Evolutionary conservation across 1,284 basidiomycete genomes (phyloP).

Genomic region (Mrakiaceae sp.): DNA sequence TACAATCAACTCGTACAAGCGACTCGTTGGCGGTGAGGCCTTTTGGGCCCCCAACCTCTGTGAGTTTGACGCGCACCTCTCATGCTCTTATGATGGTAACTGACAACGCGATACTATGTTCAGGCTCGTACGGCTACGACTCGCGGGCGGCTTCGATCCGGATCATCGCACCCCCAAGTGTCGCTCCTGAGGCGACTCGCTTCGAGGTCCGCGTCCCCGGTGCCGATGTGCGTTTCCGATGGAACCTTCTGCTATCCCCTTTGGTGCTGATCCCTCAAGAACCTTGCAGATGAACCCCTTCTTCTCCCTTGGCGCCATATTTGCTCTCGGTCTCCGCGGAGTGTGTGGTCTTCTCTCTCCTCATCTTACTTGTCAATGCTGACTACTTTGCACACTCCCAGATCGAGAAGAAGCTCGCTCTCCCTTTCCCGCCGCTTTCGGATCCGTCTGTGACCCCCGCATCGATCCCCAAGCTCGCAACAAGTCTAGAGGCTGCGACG

Average conservation of each 20-base stretch:
- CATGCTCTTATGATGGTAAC: neutral
- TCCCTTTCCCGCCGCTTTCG: slow-evolving; percentile 60
- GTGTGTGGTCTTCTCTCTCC: neutral
- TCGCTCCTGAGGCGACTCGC: slow-evolving; percentile 65
- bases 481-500: slow-evolving; percentile 67
- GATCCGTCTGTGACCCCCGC: slow-evolving; percentile 31
- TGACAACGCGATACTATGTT: neutral
- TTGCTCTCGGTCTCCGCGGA: slow-evolving; percentile 73
- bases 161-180: slow-evolving; percentile 79
- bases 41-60: slow-evolving; percentile 86
- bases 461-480: slow-evolving; percentile 56
- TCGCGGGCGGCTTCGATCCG: slow-evolving; percentile 82
- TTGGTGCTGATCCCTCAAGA: neutral
- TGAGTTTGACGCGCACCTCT: neutral
- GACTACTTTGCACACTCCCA: neutral
- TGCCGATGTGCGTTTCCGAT: slow-evolving; percentile 57
- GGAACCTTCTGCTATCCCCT: neutral
- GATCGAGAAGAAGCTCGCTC: slow-evolving; percentile 59
- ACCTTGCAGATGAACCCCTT: slow-evolving; percentile 56
- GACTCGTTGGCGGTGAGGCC: slow-evolving; percentile 80
- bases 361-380: neutral
- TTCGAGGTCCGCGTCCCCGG: slow-evolving; percentile 90
- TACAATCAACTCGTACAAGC: slow-evolving; percentile 95
- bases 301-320: slow-evolving; percentile 74
- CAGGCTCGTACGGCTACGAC: slow-evolving; percentile 77